Conservation (phyloP, 306 rosid species). For the Biancaea sappan region DNA sequence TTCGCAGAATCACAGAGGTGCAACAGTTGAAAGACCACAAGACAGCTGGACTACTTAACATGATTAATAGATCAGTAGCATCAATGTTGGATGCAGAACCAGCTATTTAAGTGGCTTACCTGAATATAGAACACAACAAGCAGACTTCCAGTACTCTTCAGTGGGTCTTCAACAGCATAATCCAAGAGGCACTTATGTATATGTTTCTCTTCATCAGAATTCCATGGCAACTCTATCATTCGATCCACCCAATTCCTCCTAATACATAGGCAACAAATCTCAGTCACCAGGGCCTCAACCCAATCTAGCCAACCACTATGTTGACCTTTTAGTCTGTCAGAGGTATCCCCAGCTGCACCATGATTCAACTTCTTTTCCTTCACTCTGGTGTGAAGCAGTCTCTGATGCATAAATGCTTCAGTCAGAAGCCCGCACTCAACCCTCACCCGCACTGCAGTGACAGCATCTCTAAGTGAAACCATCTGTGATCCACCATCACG, state of each 20-base stretch:
- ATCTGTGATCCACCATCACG: slow-evolving; percentile 65
- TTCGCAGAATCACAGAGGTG: neutral
- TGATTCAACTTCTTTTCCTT: slow-evolving; percentile 60
- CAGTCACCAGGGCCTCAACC: slow-evolving; percentile 88
- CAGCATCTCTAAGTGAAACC: slow-evolving; percentile 85
- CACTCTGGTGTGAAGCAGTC: slow-evolving; percentile 67
- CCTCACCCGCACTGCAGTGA: slow-evolving; percentile 93
- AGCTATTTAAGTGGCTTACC: slow-evolving; percentile 48
- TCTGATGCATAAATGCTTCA: slow-evolving; percentile 93
- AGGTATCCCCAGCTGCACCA: slow-evolving; percentile 46
- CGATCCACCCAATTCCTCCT: slow-evolving; percentile 90
- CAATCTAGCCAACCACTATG: slow-evolving; percentile 62
- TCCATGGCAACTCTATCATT: slow-evolving; percentile 95
- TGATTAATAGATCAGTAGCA: slow-evolving; percentile 29
- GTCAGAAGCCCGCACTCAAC: slow-evolving; percentile 96
- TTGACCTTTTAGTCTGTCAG: slow-evolving; percentile 48
- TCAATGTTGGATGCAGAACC: slow-evolving; percentile 12
- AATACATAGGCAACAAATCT: slow-evolving; percentile 90
- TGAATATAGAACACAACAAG: slow-evolving; percentile 93
- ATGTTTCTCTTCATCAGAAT: slow-evolving; percentile 85
- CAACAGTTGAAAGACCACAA: slow-evolving; percentile 16
- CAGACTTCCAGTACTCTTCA: slow-evolving; percentile 77
- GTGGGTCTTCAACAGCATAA: slow-evolving; percentile 67
- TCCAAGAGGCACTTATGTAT: slow-evolving; percentile 85
- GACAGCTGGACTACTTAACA: slow-evolving; percentile 4